Conservation (phyloP, 805 yeast species). For the Naumovozyma baii region DNA sequence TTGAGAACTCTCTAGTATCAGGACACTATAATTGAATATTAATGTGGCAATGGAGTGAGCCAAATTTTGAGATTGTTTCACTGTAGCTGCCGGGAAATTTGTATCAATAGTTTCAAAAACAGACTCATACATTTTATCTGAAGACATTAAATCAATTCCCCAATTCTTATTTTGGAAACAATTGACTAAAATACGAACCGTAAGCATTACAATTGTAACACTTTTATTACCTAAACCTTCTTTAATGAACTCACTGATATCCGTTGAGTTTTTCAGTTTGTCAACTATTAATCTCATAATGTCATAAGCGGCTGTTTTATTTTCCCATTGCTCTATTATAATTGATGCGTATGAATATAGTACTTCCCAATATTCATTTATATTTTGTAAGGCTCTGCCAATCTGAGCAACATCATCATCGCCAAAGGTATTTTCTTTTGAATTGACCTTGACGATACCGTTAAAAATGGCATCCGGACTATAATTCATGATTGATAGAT, state of each 20-base stretch:
- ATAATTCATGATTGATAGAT: slow-evolving; percentile 33
- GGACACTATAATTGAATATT: slow-evolving; percentile 39
- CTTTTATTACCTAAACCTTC: slow-evolving; percentile 31
- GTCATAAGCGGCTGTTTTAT: slow-evolving; percentile 51
- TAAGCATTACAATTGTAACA: slow-evolving; percentile 37
- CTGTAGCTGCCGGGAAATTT: slow-evolving; percentile 15
- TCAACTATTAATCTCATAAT: slow-evolving; percentile 43
- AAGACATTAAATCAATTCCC: slow-evolving; percentile 38
- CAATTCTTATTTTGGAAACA: slow-evolving; percentile 37
- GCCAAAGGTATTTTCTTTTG: slow-evolving; percentile 39
- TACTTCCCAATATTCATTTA: slow-evolving; percentile 26
- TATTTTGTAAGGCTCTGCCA: slow-evolving; percentile 25
- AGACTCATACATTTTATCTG: slow-evolving; percentile 30
- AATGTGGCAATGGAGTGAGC: slow-evolving; percentile 41
- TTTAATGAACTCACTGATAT: slow-evolving; percentile 34
- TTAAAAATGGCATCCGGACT: slow-evolving; percentile 40
- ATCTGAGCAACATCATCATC: slow-evolving; percentile 27
- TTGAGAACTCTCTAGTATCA: slow-evolving; percentile 27
- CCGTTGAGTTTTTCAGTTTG: slow-evolving; percentile 32
- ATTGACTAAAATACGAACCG: slow-evolving; percentile 49
- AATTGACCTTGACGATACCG: slow-evolving; percentile 66
- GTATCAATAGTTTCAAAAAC: slow-evolving; percentile 32
- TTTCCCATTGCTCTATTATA: slow-evolving; percentile 40
- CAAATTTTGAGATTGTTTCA: slow-evolving; percentile 24
- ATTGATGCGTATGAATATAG: slow-evolving; percentile 31